Evolutionary conservation across 108 stramenopile species (phyloP).

Genomic region (Skeletonema grethae): DNA sequence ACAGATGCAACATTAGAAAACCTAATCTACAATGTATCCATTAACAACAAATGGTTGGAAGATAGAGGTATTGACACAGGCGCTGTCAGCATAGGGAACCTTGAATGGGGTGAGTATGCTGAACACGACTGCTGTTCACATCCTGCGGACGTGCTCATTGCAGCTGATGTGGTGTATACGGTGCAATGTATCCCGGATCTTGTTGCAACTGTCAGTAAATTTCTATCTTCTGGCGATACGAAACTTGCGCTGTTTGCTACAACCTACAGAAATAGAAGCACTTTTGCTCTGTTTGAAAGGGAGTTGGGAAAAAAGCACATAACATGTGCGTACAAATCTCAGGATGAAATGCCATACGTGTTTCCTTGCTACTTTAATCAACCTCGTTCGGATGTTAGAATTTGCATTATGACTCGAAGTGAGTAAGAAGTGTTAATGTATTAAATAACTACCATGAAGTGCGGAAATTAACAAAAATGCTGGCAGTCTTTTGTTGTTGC

Average conservation of each 20-base stretch:
- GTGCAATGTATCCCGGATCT: slow-evolving; percentile 40
- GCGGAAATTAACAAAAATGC: background rate
- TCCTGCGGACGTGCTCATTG: slow-evolving; percentile 59
- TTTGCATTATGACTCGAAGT: slow-evolving; percentile 43
- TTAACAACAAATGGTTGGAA: slow-evolving; percentile 55
- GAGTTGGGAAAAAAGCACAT: slow-evolving; percentile 44
- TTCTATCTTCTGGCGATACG: slow-evolving; percentile 28
- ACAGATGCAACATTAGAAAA: slow-evolving; percentile 59
- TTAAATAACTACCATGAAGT: no score
- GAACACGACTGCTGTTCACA: background rate
- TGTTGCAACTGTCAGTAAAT: slow-evolving; percentile 38
- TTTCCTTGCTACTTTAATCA: slow-evolving; percentile 69
- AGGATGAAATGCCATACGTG: slow-evolving; percentile 23
- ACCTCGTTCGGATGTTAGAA: slow-evolving; percentile 54
- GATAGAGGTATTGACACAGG: slow-evolving; percentile 22
- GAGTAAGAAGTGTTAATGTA: background rate
- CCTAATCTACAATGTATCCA: slow-evolving; percentile 58
- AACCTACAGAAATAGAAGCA: slow-evolving; percentile 54
- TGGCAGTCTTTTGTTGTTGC: background rate
- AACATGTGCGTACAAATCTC: slow-evolving; percentile 28
- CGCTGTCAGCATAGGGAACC: slow-evolving; percentile 19
- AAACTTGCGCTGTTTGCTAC: slow-evolving; percentile 61
- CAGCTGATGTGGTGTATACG: slow-evolving; percentile 77
- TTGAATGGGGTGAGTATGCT: slow-evolving; percentile 63
- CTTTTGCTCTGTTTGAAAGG: slow-evolving; percentile 56